A percentile compares a stretch with the other conserved stretches of the same genome.
Evolutionary conservation across 345 rosid species (phyloP).

Genomic region (Lepidium sativum): DNA sequence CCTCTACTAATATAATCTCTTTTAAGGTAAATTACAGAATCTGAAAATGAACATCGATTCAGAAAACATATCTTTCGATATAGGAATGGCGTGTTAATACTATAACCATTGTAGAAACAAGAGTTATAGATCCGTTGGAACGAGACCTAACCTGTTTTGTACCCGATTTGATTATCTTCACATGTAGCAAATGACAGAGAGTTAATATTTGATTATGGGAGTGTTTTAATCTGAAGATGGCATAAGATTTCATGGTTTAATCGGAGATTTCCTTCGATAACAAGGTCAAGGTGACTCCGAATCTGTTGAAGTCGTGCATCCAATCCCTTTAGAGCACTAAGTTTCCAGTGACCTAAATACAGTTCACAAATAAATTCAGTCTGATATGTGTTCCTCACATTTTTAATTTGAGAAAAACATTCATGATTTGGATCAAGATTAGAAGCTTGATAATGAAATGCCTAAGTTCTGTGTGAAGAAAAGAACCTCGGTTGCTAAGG

Average conservation of each 20-base stretch:
- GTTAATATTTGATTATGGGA: not conserved
- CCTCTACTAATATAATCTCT: not conserved
- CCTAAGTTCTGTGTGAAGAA: not conserved
- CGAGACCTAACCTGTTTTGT: slow-evolving; percentile 4
- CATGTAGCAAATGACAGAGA: not conserved
- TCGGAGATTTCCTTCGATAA: slow-evolving; percentile 62
- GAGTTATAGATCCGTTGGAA: not conserved
- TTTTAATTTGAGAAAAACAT: not conserved
- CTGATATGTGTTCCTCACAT: not conserved
- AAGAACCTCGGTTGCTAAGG: slow-evolving; percentile 72
- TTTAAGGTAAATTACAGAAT: not conserved
- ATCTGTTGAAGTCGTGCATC: slow-evolving; percentile 70
- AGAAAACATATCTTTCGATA: not conserved
- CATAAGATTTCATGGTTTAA: slow-evolving; percentile 68
- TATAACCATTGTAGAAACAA: slow-evolving; percentile 1
- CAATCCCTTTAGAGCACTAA: slow-evolving; percentile 68
- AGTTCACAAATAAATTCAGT: not conserved
- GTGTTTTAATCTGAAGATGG: slow-evolving; percentile 60
- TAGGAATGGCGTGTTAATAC: not conserved
- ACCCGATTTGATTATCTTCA: not conserved
- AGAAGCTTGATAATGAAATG: not conserved
- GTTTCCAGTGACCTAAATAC: slow-evolving; percentile 55
- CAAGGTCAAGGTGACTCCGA: slow-evolving; percentile 63
- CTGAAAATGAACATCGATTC: not conserved
- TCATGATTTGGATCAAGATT: not conserved